phyloP scores from a whole-genome alignment of 2,329 filamentous ascomycete genomes.

The Fusarium oxysporum region DNA sequence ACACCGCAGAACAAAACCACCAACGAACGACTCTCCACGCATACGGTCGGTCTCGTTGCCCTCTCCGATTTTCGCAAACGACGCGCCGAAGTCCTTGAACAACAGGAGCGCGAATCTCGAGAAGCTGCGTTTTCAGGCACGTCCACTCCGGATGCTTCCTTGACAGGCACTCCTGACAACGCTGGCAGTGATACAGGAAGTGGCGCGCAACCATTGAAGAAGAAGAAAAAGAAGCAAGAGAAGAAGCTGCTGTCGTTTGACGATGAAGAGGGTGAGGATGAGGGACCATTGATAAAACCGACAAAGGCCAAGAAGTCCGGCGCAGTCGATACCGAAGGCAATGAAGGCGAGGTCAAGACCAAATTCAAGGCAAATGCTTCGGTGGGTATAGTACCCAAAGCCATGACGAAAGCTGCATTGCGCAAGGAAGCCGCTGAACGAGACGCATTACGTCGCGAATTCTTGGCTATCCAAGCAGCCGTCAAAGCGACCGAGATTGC shows the following conservation, averaged over 20 bases:
- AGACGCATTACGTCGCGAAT: slow-evolving; percentile 84
- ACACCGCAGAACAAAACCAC: slow-evolving; percentile 80
- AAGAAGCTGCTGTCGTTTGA: slow-evolving; percentile 72
- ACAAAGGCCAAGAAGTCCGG: slow-evolving; percentile 52
- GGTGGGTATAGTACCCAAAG: slow-evolving; percentile 75
- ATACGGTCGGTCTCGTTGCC: slow-evolving; percentile 90
- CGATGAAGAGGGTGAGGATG: slow-evolving; percentile 73
- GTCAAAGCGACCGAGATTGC: slow-evolving; percentile 91
- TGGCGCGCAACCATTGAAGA: slow-evolving; percentile 40
- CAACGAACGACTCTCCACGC: slow-evolving; percentile 83
- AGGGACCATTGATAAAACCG: slow-evolving; percentile 49
- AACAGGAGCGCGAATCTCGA: slow-evolving; percentile 84
- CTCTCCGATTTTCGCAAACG: slow-evolving; percentile 96
- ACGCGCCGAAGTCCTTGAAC: slow-evolving; percentile 91
- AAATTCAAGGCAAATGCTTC: slow-evolving; percentile 72
- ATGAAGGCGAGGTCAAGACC: slow-evolving; percentile 40
- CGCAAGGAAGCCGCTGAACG: slow-evolving; percentile 82
- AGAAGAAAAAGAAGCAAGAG: slow-evolving; percentile 58
- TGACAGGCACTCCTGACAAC: slow-evolving; percentile 60
- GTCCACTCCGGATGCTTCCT: slow-evolving; percentile 63
- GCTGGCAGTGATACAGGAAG: slow-evolving; percentile 51
- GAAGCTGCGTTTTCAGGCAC: slow-evolving; percentile 64
- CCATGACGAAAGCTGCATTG: slow-evolving; percentile 76
- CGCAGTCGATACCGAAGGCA: slow-evolving; percentile 49
- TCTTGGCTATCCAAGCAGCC: slow-evolving; percentile 82